phyloP scores from a whole-genome alignment of 2,329 filamentous ascomycete species.

The Fusarium goolgardi region DNA sequence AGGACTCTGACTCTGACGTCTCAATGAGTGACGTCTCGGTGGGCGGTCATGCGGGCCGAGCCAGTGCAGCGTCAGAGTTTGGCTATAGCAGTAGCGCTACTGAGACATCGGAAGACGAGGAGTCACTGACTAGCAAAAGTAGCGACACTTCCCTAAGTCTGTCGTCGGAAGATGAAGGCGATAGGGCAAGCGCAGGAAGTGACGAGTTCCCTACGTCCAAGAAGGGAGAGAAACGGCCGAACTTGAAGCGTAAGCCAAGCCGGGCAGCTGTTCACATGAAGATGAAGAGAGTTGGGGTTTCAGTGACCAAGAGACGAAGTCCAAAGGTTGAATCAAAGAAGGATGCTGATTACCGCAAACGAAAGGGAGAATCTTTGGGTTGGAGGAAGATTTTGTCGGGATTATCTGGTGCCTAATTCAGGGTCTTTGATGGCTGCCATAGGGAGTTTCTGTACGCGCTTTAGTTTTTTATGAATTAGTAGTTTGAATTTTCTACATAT shows the following conservation, averaged over 20 bases:
- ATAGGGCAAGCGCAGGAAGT: background rate
- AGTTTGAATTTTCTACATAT: background rate
- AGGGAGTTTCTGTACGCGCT: background rate
- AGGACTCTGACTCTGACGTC: conserved; percentile 10
- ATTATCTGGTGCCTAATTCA: background rate
- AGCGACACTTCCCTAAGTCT: conserved; percentile 13
- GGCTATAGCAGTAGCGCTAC: conserved; percentile 10
- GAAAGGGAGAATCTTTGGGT: background rate
- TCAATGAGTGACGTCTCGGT: background rate
- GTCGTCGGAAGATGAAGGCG: background rate
- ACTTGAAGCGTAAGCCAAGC: conserved; percentile 30
- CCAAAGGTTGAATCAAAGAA: background rate
- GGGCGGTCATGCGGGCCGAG: background rate
- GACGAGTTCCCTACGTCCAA: background rate
- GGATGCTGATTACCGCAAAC: background rate
- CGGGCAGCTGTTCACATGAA: conserved; percentile 4
- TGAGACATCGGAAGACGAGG: conserved; percentile 11
- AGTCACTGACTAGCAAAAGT: conserved; percentile 3
- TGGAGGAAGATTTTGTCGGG: background rate
- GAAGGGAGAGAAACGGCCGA: background rate
- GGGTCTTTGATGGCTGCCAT: background rate
- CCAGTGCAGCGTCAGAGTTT: background rate
- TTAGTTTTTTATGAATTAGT: background rate
- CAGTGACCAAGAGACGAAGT: background rate
- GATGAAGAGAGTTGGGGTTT: background rate